Evolutionary conservation across 768 basidiomycete genomes (phyloP), one percentile per base, ranked within the genome.

Genomic region (Cubamyces lactineus): DNA sequence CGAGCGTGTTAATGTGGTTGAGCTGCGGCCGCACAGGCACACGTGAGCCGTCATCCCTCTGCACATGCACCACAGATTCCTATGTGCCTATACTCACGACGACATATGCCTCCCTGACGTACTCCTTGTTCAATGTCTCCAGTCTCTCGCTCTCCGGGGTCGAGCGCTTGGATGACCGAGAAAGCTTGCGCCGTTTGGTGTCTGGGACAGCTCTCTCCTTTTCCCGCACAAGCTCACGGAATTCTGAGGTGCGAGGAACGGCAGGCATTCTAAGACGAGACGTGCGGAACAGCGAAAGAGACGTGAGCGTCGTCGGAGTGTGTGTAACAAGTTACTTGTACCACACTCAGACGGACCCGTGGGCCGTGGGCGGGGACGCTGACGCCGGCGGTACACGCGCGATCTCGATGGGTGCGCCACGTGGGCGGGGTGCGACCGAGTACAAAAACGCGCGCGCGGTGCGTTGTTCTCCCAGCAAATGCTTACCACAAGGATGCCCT

Each of bases 71-170:
- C 34, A 11, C 4, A 34, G 34, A 34, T 34, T 11, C 28, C 28
- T 11, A 34, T 34, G 34, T 9, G 34, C 34, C 34, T 24, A 28
- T 75, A 67, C 63, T 64, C 66, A 81, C 92, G 65, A 94, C 84
- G 43, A 79, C 82, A 70, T 92, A 88, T 7, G 88, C 93, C 69
- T 95, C 91, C 59, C 80, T 74, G 55, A 93, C 70, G 73, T 89
- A 95, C 66, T 85, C 82, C 73, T 87, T 88, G 64, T 81, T 84
- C 59, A 86, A 63, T 19, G 75, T 71, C 26, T 71, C 70, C 65
- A 78, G 72, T 51, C 75, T 76, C 51, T 77, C 77, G 66, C 71
- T 71, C 64, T 79, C 79, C 38, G 64, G 69, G 43, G 60, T 59
- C 28, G 53, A 53, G 52, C 69, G 64, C 62, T 66, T 72, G 48